Base-by-base conservation (phyloP, 805 yeast genomes). In the Komagataella kurtzmanii region DNA sequence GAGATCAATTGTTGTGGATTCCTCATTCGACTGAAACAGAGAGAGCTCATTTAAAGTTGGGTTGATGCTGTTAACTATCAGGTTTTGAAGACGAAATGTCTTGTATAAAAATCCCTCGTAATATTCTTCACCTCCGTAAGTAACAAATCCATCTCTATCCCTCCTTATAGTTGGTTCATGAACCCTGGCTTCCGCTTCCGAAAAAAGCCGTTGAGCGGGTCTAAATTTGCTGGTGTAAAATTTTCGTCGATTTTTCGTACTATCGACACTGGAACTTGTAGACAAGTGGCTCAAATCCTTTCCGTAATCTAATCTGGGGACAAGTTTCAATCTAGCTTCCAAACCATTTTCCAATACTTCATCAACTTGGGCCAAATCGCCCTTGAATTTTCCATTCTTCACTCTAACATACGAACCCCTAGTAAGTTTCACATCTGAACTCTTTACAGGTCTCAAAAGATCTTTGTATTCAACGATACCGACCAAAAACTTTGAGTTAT, bases 381-480 rank as follows among this genome's bases (percentile, higher is more conserved):
- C 91, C 61, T 86, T 86, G 66, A 91, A 90, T 61, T 84, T 85
- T 56, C 99, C 98, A 56, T 96, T 78, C 60, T 85, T 84, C 56
- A 93, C 77, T 57, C 99, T 77, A 50, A 93, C 95, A 65, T 91
- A 93, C 30, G 88, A 80, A 19, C 99, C 99, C 6, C 96, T 97
- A 48, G 83, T 83, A 21, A 93, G 71, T 59, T 88, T 90, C 23
- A 88, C 85, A 60, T 90, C 98, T 51, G 88, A 79, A 0, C 95
- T 80, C 66, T 85, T 88, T 52, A 82, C 87, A 52, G 95, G 97
- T 62, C 95, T 85, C 64, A 93, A 74, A 61, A 93, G 74, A 65
- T 90, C 95, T 1, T 97, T 96, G 65, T 89, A 86, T 68, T 93
- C 99, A 65, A 87, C 88, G 53, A 93, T 93, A 5, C 99, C 99